Percentiles rank a stretch among this genome's conserved stretches.
phyloP scores from a whole-genome alignment of 2,329 filamentous ascomycete species.

The Parastagonospora avenae region DNA sequence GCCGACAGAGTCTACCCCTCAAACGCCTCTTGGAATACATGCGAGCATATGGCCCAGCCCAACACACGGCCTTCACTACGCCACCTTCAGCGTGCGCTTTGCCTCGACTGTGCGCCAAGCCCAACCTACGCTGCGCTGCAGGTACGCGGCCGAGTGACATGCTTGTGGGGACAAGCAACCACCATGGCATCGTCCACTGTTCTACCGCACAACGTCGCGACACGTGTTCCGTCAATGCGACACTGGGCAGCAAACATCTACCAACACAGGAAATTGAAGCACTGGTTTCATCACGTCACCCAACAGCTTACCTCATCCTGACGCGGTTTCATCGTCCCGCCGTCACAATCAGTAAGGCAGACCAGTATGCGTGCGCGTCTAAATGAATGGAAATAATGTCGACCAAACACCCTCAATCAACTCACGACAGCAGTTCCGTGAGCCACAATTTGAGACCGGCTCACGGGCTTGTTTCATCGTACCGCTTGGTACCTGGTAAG shows the following conservation, averaged over 20 bases:
- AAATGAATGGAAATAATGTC: neutral
- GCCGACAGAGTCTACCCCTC: conserved; percentile 1
- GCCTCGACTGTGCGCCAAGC: neutral
- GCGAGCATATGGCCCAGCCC: neutral
- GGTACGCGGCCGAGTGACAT: no score
- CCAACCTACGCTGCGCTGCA: conserved; percentile 13
- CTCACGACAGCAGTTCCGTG: conserved; percentile 1
- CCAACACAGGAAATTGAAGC: conserved; percentile 15
- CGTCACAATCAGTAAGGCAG: neutral
- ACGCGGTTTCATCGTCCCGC: neutral
- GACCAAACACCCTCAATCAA: conserved; percentile 1
- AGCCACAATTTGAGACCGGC: conserved; percentile 23
- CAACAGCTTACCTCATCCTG: neutral
- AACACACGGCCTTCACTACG: neutral
- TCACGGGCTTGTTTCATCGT: conserved; percentile 29
- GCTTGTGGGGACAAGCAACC: conserved; percentile 9
- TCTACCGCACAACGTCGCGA: neutral
- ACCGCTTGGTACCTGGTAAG: conserved; percentile 16
- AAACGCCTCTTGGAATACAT: conserved; percentile 4
- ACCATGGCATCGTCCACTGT: neutral
- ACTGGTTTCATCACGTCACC: conserved; percentile 7
- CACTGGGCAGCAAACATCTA: conserved; percentile 5
- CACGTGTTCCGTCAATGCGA: conserved; percentile 1
- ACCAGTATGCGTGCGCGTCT: neutral
- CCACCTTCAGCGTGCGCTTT: neutral